phyloP scores from a whole-genome alignment of 192 early-diverging fungal genomes.

The Mortierella hygrophila region DNA sequence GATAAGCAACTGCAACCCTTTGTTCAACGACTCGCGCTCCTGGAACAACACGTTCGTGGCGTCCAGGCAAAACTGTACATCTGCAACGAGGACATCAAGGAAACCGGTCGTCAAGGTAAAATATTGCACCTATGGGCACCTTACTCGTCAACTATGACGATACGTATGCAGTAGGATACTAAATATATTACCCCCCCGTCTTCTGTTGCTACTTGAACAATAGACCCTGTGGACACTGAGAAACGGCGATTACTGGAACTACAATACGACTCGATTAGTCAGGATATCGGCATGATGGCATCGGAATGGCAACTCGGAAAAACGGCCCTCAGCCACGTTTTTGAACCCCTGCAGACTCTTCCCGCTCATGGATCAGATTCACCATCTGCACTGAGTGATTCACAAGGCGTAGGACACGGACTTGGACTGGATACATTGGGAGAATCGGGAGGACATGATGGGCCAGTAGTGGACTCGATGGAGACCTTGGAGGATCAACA shows the following conservation, averaged over 20 bases:
- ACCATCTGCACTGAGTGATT: neutral
- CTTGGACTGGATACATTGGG: constrained; percentile 2
- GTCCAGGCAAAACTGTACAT: constrained; percentile 70
- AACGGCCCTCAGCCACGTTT: constrained; percentile 53
- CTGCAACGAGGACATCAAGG: constrained; percentile 66
- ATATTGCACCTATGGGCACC: neutral
- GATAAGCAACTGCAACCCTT: constrained; percentile 58
- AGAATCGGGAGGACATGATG: constrained; percentile 20
- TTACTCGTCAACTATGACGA: neutral
- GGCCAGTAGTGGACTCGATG: constrained; percentile 36
- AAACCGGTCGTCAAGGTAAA: constrained; percentile 45
- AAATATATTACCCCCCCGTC: neutral
- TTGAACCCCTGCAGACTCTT: constrained; percentile 39
- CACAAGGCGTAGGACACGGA: constrained; percentile 7
- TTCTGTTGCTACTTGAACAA: neutral
- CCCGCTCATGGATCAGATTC: neutral
- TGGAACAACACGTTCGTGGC: constrained; percentile 67
- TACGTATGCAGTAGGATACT: neutral
- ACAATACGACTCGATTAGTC: constrained; percentile 62
- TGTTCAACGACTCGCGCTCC: constrained; percentile 57
- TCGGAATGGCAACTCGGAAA: constrained; percentile 67
- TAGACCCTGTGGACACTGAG: constrained; percentile 29
- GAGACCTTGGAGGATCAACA: constrained; percentile 44
- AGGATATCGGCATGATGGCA: constrained; percentile 63
- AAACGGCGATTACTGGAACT: constrained; percentile 49